Conservation (phyloP, 2,329 filamentous ascomycete genomes). For the Penicillium italicum region DNA sequence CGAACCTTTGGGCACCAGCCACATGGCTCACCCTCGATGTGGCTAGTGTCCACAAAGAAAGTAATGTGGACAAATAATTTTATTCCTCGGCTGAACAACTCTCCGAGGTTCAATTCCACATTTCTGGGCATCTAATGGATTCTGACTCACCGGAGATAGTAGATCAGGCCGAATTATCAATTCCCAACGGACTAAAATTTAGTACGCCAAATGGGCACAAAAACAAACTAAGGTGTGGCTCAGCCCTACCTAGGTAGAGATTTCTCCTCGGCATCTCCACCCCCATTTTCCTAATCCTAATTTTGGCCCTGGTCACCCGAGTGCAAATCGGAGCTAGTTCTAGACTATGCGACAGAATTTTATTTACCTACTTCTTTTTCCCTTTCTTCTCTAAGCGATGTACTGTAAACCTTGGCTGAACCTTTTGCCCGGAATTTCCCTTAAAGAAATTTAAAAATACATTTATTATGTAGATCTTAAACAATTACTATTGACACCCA, state of each 20-base stretch:
- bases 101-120: not conserved
- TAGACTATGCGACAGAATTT: not conserved
- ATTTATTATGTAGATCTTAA: not conserved
- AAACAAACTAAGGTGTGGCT: conserved; percentile 20
- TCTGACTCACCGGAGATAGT: conserved; percentile 6
- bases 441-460: not conserved
- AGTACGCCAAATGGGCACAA: not conserved
- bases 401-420: not conserved
- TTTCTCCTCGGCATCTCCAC: conserved; percentile 9
- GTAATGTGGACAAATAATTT: not conserved
- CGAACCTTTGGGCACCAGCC: conserved; percentile 4
- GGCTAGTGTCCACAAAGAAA: conserved; percentile 1
- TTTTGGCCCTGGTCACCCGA: conserved; percentile 15
- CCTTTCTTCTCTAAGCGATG: not conserved
- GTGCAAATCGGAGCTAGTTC: conserved; percentile 8
- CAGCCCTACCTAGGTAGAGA: conserved; percentile 15
- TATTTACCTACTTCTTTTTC: not conserved
- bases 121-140: not conserved
- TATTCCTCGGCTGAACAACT: not conserved
- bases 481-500: conserved; percentile 2
- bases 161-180: conserved; percentile 8
- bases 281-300: conserved; percentile 6
- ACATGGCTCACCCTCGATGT: conserved; percentile 5
- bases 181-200: not conserved
- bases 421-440: not conserved